Evolutionary conservation across 106 monocot species (phyloP), one percentile per base, ranked within the genome.

Genomic region (Xerophyta viscosa): DNA sequence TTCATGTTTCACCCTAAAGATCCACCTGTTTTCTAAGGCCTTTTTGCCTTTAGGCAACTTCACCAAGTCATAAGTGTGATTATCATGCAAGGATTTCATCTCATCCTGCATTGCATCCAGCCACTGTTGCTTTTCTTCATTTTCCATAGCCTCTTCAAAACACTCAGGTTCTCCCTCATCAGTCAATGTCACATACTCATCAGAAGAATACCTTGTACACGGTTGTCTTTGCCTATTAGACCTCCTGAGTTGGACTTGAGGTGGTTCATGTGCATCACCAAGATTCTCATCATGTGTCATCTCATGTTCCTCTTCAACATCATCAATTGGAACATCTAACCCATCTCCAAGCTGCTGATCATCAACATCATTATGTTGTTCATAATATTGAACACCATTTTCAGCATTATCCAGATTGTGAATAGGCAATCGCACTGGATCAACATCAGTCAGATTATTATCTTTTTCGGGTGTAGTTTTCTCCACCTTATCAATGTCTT

Each of bases 41-140:
- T 17, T 43, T 13, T 43, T 43, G 3, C 43, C 43, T 43, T 43
- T 17, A 3, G 43, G 12, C 3, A 43, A 17, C 3, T 13, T 17
- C 18, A 43, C 3, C 12, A n/a, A n/a, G n/a, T n/a, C n/a, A n/a
- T n/a, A n/a, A n/a, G n/a, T n/a, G n/a, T n/a, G n/a, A n/a, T n/a
- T n/a, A n/a, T n/a, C n/a, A n/a, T n/a, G n/a, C n/a, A n/a, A n/a
- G n/a, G n/a, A 47, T 8, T 47, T 47, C 17, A 47, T 23, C 22
- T 47, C 19, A 47, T 48, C 61, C 21, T 61, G 4, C 46, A 61
- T 47, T 8, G 46, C 46, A 3, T 61, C 7, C 1, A 27, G n/a
- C 13, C 49, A 50, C 7, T 49, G 2, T 3, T 37, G 31, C 12
- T 62, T 28, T 2, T 49, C 2, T 10, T 62, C 0, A 23, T 8